These are phyloP conservation scores for Candida mattraensis DNA, from an alignment of 805 yeast species.

Conservation along the genomic window DNA sequence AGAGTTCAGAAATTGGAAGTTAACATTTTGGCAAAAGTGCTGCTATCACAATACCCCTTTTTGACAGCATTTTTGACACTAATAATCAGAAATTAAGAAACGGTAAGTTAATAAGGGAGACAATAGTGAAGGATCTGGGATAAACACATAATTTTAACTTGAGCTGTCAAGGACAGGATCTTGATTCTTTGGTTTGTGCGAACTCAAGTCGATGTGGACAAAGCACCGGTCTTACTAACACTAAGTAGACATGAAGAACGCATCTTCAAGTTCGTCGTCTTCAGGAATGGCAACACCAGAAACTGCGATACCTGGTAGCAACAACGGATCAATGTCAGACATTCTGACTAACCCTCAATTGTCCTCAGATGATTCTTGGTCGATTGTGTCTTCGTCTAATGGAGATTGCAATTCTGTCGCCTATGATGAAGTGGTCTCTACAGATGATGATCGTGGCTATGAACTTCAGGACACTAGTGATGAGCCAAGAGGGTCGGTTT, in stretches of 20 bases:
- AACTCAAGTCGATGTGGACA: too few species aligned
- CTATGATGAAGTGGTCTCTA: slow-evolving; percentile 22
- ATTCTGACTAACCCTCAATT: slow-evolving; percentile 21
- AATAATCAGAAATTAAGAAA: too few species aligned
- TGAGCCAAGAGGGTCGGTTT: slow-evolving; percentile 17
- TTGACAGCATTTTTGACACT: too few species aligned
- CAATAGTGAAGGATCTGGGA: too few species aligned
- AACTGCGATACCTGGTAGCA: slow-evolving; percentile 3
- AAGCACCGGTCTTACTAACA: too few species aligned
- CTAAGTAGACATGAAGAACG: too few species aligned
- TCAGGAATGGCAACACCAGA: slow-evolving; percentile 13
- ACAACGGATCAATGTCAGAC: slow-evolving; percentile 13
- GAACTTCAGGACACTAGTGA: slow-evolving; percentile 1
- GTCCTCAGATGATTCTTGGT: slow-evolving; percentile 27
- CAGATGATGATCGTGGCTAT: slow-evolving; percentile 16
- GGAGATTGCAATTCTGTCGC: slow-evolving; percentile 12
- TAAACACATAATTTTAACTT: too few species aligned
- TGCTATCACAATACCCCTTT: slow-evolving; percentile 1
- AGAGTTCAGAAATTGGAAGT: slow-evolving; percentile 3
- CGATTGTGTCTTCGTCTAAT: slow-evolving; percentile 17
- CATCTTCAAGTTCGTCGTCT: slow-evolving; percentile 7
- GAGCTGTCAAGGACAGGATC: too few species aligned
- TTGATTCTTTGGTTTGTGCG: too few species aligned
- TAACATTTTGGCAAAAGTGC: neutral
- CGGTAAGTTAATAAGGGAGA: too few species aligned